Percentiles rank a stretch among this genome's conserved stretches.
phyloP scores from a whole-genome alignment of 2,329 filamentous ascomycete species.

The Nemania sp. region DNA sequence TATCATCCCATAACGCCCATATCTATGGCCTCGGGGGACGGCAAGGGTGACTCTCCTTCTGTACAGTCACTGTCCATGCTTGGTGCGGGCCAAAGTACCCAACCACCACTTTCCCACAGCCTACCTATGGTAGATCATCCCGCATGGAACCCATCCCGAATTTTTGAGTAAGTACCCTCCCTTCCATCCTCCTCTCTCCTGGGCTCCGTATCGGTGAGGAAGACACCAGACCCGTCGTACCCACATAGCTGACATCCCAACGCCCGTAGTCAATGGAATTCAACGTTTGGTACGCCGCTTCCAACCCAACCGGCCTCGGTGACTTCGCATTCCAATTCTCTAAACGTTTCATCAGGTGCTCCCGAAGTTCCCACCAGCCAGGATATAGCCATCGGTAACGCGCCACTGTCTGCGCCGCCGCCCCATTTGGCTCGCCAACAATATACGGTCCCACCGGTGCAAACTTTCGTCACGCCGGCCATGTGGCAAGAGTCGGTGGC shows the following conservation, averaged over 20 bases:
- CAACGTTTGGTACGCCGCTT: slow-evolving; percentile 79
- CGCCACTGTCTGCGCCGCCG: slow-evolving; percentile 49
- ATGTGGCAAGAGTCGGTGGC: slow-evolving; percentile 77
- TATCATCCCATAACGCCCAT: slow-evolving; percentile 82
- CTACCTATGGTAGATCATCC: slow-evolving; percentile 67
- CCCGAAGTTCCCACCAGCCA: slow-evolving; percentile 59
- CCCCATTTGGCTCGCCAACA: slow-evolving; percentile 55
- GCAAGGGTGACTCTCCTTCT: slow-evolving; percentile 76
- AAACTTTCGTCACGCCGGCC: slow-evolving; percentile 67
- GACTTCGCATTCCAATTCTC: slow-evolving; percentile 53
- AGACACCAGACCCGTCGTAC: neutral
- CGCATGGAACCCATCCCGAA: slow-evolving; percentile 82
- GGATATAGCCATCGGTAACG: slow-evolving; percentile 55
- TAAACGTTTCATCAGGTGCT: slow-evolving; percentile 59
- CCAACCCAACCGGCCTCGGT: slow-evolving; percentile 49
- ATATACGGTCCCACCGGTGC: slow-evolving; percentile 58
- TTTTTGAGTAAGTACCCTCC: slow-evolving; percentile 77
- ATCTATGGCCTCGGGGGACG: slow-evolving; percentile 72
- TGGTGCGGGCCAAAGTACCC: slow-evolving; percentile 60
- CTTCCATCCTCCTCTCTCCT: neutral
- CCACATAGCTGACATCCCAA: slow-evolving; percentile 26
- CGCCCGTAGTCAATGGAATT: slow-evolving; percentile 82
- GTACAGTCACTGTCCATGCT: slow-evolving; percentile 75
- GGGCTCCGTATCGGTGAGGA: neutral
- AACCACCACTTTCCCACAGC: slow-evolving; percentile 56